Conservation (phyloP, 75 land plant genomes). For the Adiantum capillusveneris region DNA sequence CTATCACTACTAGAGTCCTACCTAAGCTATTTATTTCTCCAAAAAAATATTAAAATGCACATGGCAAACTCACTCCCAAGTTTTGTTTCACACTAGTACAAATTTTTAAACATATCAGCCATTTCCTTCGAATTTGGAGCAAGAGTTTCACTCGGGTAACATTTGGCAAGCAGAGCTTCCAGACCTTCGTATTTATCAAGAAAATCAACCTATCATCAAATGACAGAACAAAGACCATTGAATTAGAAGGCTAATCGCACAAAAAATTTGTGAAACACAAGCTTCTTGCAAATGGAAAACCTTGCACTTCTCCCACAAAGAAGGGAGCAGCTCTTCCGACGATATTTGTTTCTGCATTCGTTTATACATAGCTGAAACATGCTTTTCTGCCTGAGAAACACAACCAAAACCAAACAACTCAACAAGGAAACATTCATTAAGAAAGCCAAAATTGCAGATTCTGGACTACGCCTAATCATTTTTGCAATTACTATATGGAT, state of each 20-base stretch:
- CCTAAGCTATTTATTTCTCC: too few species aligned
- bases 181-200: constrained; percentile 90
- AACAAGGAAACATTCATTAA: too few species aligned
- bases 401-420: too few species aligned
- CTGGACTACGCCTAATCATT: too few species aligned
- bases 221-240: not conserved
- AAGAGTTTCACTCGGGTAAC: constrained; percentile 65
- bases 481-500: too few species aligned
- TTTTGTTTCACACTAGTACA: too few species aligned
- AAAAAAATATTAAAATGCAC: too few species aligned
- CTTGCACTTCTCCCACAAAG: constrained; percentile 99
- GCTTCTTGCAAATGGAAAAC: constrained; percentile 20
- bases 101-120: constrained; percentile 66
- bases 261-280: not conserved
- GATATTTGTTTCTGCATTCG: constrained; percentile 82
- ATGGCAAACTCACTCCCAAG: too few species aligned
- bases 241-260: too few species aligned
- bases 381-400: constrained; percentile 75
- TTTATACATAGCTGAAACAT: constrained; percentile 69
- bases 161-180: constrained; percentile 60
- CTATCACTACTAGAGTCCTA: too few species aligned
- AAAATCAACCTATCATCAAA: constrained; percentile 73
- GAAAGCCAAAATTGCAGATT: too few species aligned
- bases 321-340: constrained; percentile 92
- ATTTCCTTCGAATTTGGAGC: constrained; percentile 73